Evolutionary conservation across 2,329 filamentous ascomycete genomes (phyloP), one percentile per base, ranked within the genome.

Genomic region (Clathrospora elynae): DNA sequence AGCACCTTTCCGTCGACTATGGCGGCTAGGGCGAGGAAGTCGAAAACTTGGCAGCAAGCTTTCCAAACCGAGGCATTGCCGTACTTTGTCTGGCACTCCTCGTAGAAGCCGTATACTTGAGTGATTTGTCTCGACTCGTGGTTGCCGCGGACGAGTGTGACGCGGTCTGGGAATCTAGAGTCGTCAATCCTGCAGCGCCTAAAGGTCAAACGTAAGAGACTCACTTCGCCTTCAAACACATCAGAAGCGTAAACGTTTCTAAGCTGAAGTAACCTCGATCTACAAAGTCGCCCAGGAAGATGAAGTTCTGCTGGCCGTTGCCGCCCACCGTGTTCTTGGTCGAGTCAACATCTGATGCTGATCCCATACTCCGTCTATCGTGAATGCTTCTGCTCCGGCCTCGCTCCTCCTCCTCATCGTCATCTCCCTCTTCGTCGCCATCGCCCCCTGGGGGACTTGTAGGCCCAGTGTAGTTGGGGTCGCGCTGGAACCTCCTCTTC

Each of bases 1-100:
- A 99, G 95, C 68, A 99, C 96, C 78, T 97, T 92, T 77, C 96
- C 96, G 75, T 99, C 92, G 73, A 99, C 96, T 64, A 99, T 84
- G 60, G 93, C 93, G 55, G 92, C 96, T 59, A 99, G 83, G 57
- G 93, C 92, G 25, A 99, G 88, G 77, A 93, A 99, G 76, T 99
- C 93, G 76, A 99, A 99, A 40, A 99, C 86, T 73, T 99, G 92
- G 68, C 91, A 96, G 72, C 96, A 99, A 71, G 90, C 96, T 78
- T 96, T 96, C 93, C 93, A 99, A 53, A 99, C 93, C 62, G 96
- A 97, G 51, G 93, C 92, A 68, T 96, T 97, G 72, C 93, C 93
- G 71, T 99, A 99, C 78, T 99, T 99, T 71, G 91, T 88, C 62
- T 97, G 83, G 71, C 93, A 99, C 73, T 99, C 93, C 72, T 97